A percentile compares a stretch with the other conserved stretches of the same genome.
Conservation (phyloP, 805 yeast genomes). For the Candida ortonii region DNA sequence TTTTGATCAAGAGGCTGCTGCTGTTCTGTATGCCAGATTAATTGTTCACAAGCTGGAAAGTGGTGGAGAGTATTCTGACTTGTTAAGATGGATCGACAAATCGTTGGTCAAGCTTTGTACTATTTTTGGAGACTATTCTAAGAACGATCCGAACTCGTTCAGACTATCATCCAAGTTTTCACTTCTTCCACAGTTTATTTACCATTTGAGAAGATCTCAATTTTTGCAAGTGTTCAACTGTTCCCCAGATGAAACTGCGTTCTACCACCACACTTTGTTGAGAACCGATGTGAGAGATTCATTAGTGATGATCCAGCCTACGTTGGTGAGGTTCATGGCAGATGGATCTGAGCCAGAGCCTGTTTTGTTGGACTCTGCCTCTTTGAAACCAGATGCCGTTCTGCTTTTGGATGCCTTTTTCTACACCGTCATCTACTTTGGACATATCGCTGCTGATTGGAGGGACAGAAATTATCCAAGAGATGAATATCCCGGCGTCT, state of each 20-base stretch:
- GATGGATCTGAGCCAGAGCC: constrained; percentile 83
- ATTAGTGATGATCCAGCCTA: constrained; percentile 96
- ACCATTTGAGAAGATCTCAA: constrained; percentile 93
- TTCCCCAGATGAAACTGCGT: constrained; percentile 98
- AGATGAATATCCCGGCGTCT: constrained; percentile 85
- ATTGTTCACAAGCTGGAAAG: constrained; percentile 89
- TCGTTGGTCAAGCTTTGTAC: constrained; percentile 87
- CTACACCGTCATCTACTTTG: constrained; percentile 94
- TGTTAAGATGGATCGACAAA: constrained; percentile 91
- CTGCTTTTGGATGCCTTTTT: constrained; percentile 91
- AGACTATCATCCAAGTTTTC: constrained; percentile 80
- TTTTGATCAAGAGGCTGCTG: constrained; percentile 99
- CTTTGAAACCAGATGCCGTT: constrained; percentile 84
- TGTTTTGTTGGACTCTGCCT: constrained; percentile 88
- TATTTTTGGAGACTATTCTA: constrained; percentile 88
- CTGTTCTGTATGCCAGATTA: constrained; percentile 86
- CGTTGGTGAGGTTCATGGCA: constrained; percentile 80
- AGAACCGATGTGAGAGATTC: constrained; percentile 93
- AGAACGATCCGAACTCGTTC: constrained; percentile 80
- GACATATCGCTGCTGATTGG: constrained; percentile 94
- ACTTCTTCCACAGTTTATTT: constrained; percentile 92
- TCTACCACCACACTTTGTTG: constrained; percentile 86
- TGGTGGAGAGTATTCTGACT: constrained; percentile 70
- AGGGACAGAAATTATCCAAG: constrained; percentile 93
- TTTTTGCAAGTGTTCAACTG: constrained; percentile 94